Percentiles rank a stretch among this genome's conserved stretches.
These are phyloP conservation scores for Collybia sp. DNA, from an alignment of 768 basidiomycete genomes.

Conservation along the genomic window DNA sequence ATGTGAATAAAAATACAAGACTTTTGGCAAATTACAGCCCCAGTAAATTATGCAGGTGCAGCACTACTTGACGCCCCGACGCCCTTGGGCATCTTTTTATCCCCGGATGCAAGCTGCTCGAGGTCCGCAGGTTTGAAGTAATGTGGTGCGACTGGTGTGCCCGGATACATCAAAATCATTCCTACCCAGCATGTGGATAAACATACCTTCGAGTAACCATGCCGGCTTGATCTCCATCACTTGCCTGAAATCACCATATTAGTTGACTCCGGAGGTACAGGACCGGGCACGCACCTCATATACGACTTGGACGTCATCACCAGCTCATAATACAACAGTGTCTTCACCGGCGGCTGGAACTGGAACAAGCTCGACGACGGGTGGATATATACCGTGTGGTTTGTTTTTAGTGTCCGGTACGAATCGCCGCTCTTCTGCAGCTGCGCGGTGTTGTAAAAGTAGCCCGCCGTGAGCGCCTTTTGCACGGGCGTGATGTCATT, in stretches of 20 bases:
- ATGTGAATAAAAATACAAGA: conserved; percentile 11
- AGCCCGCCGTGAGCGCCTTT: conserved; percentile 92
- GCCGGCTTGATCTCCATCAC: conserved; percentile 97
- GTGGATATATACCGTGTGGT: conserved; percentile 95
- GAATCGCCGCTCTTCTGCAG: conserved; percentile 96
- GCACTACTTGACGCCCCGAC: conserved; percentile 33
- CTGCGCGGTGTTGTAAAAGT: conserved; percentile 94
- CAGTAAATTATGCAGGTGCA: conserved; percentile 12
- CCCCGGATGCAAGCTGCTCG: conserved; percentile 73
- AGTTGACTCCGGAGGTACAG: background rate
- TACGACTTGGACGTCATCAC: conserved; percentile 98
- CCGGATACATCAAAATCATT: conserved; percentile 1
- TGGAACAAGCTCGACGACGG: conserved; percentile 95
- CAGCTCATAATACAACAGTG: conserved; percentile 91
- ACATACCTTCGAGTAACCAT: conserved; percentile 86
- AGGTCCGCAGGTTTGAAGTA: conserved; percentile 88
- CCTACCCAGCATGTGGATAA: conserved; percentile 7
- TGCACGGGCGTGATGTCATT: conserved; percentile 92
- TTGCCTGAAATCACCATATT: conserved; percentile 45
- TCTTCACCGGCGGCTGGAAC: conserved; percentile 88
- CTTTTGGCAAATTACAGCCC: background rate
- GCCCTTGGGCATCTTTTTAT: conserved; percentile 95
- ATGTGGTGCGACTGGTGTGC: conserved; percentile 79
- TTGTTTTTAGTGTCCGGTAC: conserved; percentile 94
- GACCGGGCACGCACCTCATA: conserved; percentile 53